phyloP scores from a whole-genome alignment of 441 rosid species.

The Erysimum pusillum region DNA sequence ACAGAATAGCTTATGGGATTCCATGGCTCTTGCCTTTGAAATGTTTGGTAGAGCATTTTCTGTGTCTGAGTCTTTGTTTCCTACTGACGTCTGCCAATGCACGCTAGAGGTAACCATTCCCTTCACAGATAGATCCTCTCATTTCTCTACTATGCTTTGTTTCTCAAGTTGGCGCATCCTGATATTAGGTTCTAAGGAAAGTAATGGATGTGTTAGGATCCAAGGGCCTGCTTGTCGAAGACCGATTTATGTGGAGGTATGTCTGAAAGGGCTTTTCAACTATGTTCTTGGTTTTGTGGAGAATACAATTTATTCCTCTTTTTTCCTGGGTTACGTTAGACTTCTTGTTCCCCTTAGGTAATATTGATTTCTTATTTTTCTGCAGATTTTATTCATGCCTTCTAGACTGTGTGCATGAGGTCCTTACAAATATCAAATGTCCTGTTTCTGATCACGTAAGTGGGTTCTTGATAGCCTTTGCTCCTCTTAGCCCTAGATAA shows the following conservation, averaged over 20 bases:
- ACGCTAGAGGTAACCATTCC: constrained; percentile 60
- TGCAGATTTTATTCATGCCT: constrained; percentile 85
- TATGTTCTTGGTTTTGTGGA: constrained; percentile 16
- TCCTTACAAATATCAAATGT: constrained; percentile 71
- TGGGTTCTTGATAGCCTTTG: constrained; percentile 36
- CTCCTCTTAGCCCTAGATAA: constrained; percentile 20
- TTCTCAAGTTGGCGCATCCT: constrained; percentile 30
- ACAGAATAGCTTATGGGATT: constrained; percentile 67
- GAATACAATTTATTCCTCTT: constrained; percentile 22
- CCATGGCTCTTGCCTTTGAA: constrained; percentile 60
- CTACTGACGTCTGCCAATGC: constrained; percentile 68
- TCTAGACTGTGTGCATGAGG: constrained; percentile 80
- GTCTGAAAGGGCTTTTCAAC: constrained; percentile 19
- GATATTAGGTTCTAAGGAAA: constrained; percentile 73
- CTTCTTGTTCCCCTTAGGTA: constrained; percentile 20
- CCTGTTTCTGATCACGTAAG: constrained; percentile 86
- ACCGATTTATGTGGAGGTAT: constrained; percentile 73
- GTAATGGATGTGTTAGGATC: constrained; percentile 78
- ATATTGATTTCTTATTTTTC: constrained; percentile 13
- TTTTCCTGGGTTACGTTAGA: constrained; percentile 11
- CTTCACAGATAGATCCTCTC: constrained; percentile 33
- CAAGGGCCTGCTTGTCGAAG: constrained; percentile 68
- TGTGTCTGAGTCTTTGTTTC: constrained; percentile 64
- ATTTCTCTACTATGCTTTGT: constrained; percentile 18
- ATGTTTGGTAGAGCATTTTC: constrained; percentile 76